phyloP scores from a whole-genome alignment of 75 land plant genomes.

The Sequoiadendron giganteum region DNA sequence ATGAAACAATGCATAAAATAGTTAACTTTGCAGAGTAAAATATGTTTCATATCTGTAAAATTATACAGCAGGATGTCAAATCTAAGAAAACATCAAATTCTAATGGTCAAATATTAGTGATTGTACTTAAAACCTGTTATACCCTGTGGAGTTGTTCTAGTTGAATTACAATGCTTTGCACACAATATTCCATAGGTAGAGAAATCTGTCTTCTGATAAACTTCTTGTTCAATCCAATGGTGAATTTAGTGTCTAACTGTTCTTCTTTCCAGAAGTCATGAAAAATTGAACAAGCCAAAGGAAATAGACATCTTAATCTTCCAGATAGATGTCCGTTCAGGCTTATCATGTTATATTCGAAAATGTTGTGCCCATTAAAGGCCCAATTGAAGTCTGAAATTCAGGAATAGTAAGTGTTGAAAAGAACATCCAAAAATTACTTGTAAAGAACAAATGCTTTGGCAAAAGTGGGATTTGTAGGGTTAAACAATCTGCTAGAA shows the following conservation, averaged over 20 bases:
- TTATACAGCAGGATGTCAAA: neutral
- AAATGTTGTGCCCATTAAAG: neutral
- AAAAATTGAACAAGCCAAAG: neutral
- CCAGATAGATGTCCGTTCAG: neutral
- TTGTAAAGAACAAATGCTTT: neutral
- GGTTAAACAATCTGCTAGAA: neutral
- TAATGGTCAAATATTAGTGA: neutral
- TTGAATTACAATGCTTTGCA: neutral
- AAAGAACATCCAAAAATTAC: neutral
- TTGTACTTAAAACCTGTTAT: neutral
- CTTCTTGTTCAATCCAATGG: neutral
- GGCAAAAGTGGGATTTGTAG: neutral
- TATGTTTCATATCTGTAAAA: neutral
- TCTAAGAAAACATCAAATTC: neutral
- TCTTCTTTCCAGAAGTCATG: neutral
- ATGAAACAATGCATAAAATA: neutral
- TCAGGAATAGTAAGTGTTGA: neutral
- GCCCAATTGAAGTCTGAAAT: neutral
- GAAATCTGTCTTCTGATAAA: neutral
- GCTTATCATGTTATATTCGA: neutral
- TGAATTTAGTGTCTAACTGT: neutral
- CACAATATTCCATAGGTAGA: neutral
- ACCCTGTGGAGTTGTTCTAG: neutral
- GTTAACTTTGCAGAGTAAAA: neutral
- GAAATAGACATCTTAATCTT: neutral